phyloP scores from a whole-genome alignment of 345 rosid genomes.

The Eucalyptus cloeziana region DNA sequence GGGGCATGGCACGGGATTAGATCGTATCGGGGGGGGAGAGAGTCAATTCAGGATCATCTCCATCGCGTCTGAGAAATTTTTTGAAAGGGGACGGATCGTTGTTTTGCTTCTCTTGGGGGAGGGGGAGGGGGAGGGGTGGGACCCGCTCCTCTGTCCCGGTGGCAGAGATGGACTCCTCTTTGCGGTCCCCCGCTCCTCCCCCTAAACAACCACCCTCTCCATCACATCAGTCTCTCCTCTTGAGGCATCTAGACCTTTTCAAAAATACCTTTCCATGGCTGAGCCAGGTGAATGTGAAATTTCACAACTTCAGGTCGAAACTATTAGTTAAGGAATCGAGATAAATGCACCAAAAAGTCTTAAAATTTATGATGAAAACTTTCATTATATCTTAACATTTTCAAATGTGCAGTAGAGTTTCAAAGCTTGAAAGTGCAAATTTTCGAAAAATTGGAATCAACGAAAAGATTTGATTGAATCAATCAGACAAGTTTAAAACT shows the following conservation, averaged over 20 bases:
- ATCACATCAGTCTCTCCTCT: not conserved
- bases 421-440: not conserved
- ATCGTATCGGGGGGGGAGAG: not conserved
- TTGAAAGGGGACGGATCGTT: not conserved
- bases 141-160: not conserved
- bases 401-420: not conserved
- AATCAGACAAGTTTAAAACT: accelerated
- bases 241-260: not conserved
- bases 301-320: not conserved
- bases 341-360: too few relatives aligned
- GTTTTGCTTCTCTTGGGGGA: not conserved
- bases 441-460: too few relatives aligned
- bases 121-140: not conserved
- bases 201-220: accelerated
- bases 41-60: not conserved
- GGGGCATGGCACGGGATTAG: not conserved
- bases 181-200: not conserved
- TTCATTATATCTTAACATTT: too few relatives aligned
- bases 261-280: not conserved
- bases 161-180: not conserved
- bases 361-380: not conserved
- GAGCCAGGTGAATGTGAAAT: not conserved
- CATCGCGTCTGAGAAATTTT: not conserved
- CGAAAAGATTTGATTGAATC: too few relatives aligned
- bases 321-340: too few relatives aligned